Base-by-base conservation (phyloP, 1,139 yeast genomes). In the Yamadazyma songkhlaensis region DNA sequence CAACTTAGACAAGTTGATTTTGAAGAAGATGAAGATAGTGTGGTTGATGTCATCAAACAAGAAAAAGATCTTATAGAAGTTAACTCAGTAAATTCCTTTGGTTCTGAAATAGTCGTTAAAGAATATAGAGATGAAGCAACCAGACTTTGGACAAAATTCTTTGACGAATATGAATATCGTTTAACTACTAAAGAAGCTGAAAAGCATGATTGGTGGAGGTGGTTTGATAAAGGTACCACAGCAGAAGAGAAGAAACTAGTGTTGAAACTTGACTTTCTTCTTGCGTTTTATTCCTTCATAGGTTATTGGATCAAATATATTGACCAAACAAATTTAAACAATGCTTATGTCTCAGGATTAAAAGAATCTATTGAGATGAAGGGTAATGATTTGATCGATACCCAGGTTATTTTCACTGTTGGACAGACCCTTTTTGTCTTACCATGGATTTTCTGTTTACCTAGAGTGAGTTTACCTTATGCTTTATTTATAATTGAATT, bases 81-180 rank as follows among this genome's bases (percentile, higher is more conserved):
- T 7, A 12, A 11, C 8, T 29, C 37, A 9, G 12, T n/a, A 3
- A 9, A 11, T 6, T n/a, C 25, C 5, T 3, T 22, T 3, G 33
- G 15, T n/a, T 24, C 17, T n/a, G 29, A 31, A 17, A 21, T 38
- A 1, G 14, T 29, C 3, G 37, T 45, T 20, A 40, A 33, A 29
- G 64, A 59, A 39, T 59, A 57, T 37, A 43, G 64, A 32, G 65
- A 61, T 42, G 65, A 60, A 40, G 61, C 62, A 9, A 45, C 50
- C 35, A 44, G 65, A 34, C 52, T 56, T 5, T 59, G 64, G 59
- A 55, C 52, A 52, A 54, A 59, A 27, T 60, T 59, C 36, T 59
- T 59, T 29, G 64, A 59, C 41, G 63, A 59, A 45, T 59, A 49
- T 39, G 64, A 60, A 41, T 60, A 60, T 44, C 41, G 65, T 15